A percentile compares a stretch with the other conserved stretches of the same genome.
Evolutionary conservation across 257 asterid genomes (phyloP).

Genomic region (Solanum pinnatisectum): DNA sequence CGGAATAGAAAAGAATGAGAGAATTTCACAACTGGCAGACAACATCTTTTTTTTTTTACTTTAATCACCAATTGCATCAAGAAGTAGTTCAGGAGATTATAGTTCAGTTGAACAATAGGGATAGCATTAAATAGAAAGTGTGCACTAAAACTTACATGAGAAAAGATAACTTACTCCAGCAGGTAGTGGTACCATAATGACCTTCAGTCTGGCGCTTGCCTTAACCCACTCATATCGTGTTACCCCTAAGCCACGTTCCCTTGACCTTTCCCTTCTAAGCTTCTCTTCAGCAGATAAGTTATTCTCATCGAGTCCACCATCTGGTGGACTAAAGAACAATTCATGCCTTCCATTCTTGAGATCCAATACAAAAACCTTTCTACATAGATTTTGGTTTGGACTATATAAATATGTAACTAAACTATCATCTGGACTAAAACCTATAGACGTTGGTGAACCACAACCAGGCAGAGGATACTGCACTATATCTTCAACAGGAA

Average conservation of each 20-base stretch:
- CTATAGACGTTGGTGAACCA: slow-evolving; percentile 57
- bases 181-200: slow-evolving; percentile 79
- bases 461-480: slow-evolving; percentile 79
- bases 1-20: not conserved
- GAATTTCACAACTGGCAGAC: not conserved
- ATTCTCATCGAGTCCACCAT: slow-evolving; percentile 94
- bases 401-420: slow-evolving; percentile 66
- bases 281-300: slow-evolving; percentile 84
- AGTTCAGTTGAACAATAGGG: not conserved
- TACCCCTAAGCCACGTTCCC: slow-evolving; percentile 95
- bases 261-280: slow-evolving; percentile 79
- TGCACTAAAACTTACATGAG: not conserved
- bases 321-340: slow-evolving; percentile 62
- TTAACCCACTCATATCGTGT: slow-evolving; percentile 94
- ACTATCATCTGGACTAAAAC: slow-evolving; percentile 86
- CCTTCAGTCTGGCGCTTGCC: slow-evolving; percentile 48
- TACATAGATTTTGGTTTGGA: slow-evolving; percentile 55
- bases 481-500: slow-evolving; percentile 82
- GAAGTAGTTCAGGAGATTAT: not conserved
- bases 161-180: slow-evolving; percentile 55
- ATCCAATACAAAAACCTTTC: slow-evolving; percentile 62
- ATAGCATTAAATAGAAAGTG: not conserved
- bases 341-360: slow-evolving; percentile 55
- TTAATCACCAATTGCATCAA: not conserved
- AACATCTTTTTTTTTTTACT: not conserved